Evolutionary conservation across 768 basidiomycete species (phyloP), one percentile per base, ranked within the genome.

Genomic region (Coprinopsis cinerea): DNA sequence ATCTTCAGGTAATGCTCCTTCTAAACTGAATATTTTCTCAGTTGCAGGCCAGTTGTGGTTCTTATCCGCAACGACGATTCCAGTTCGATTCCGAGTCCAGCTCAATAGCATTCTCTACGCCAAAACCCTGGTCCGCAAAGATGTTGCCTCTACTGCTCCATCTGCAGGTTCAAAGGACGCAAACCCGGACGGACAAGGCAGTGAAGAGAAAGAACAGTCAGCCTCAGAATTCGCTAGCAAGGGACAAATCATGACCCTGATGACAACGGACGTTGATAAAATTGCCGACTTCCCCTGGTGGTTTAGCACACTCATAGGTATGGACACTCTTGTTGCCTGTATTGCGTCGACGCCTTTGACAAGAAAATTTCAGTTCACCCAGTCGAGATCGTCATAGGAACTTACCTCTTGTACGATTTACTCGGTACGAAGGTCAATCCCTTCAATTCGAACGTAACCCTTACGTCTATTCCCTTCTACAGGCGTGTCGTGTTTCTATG

Each of bases 231-330:
- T 54, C 5, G 26, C 79, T 7, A 81, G 76, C 60, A 83, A 83
- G 60, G 78, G 79, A 4, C 80, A 95, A 67, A 83, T 96, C 58
- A 93, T 95, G 92, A 94, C 89, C 1, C 76, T 95, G 24, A 93
- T 95, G 88, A 94, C 92, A 4, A 92, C 91, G 4, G 92, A 96
- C 56, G 90, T 93, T 24, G 91, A 94, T 62, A 78, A 92, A 48
- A 83, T 94, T 53, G 82, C 85, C 63, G 89, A 94, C 45, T 89
- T 94, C 59, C 68, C 82, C 1, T 88, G 82, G 81, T 85, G 91
- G 61, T 55, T 85, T 44, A 90, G 87, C 61, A 71, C 84, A 1
- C 75, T 91, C 32, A 73, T 91, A 47, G 85, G 86, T 84, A 54
- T 43, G 77, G 59, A 18, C 13, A 20, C 25, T 42, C 45, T 36